A percentile compares a stretch with the other conserved stretches of the same genome.
These are phyloP conservation scores for Dactylellina drechsleri DNA, from an alignment of 2,329 filamentous ascomycete genomes.

Conservation along the genomic window DNA sequence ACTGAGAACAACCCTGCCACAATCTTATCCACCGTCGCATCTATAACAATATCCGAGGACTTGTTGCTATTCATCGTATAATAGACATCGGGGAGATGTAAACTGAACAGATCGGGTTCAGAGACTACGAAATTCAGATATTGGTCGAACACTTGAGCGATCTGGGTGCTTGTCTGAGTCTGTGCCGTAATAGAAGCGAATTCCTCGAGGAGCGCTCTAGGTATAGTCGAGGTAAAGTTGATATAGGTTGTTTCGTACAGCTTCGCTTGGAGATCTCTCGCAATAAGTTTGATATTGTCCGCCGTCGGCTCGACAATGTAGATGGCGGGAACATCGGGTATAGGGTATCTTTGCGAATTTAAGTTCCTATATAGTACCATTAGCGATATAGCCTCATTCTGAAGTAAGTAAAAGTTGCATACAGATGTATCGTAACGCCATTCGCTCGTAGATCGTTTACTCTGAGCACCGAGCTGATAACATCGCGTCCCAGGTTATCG, in stretches of 20 bases:
- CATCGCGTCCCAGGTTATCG: conserved; percentile 88
- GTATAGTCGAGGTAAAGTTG: conserved; percentile 95
- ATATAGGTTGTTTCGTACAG: conserved; percentile 94
- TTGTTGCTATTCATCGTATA: conserved; percentile 95
- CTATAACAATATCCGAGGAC: conserved; percentile 88
- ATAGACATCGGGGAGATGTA: conserved; percentile 92
- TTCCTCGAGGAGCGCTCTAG: conserved; percentile 88
- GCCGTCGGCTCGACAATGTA: conserved; percentile 92
- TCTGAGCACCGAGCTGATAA: conserved; percentile 93
- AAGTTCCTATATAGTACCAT: conserved; percentile 51
- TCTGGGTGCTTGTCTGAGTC: conserved; percentile 84
- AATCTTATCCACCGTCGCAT: conserved; percentile 85
- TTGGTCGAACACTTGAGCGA: conserved; percentile 93
- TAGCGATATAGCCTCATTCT: neutral
- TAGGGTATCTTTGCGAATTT: conserved; percentile 78
- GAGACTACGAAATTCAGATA: conserved; percentile 97
- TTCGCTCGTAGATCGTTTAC: conserved; percentile 92
- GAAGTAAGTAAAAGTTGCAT: conserved; percentile 59
- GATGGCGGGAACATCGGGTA: conserved; percentile 94
- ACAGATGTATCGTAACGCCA: conserved; percentile 98
- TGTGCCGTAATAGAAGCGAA: conserved; percentile 89
- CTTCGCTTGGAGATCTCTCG: conserved; percentile 82
- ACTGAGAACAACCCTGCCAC: conserved; percentile 98
- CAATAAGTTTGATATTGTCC: conserved; percentile 83
- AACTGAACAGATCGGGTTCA: conserved; percentile 92